Percentiles rank a stretch among this genome's conserved stretches.
Evolutionary conservation across 2,329 filamentous ascomycete genomes (phyloP).

Genomic region (Beauveria bassiana): DNA sequence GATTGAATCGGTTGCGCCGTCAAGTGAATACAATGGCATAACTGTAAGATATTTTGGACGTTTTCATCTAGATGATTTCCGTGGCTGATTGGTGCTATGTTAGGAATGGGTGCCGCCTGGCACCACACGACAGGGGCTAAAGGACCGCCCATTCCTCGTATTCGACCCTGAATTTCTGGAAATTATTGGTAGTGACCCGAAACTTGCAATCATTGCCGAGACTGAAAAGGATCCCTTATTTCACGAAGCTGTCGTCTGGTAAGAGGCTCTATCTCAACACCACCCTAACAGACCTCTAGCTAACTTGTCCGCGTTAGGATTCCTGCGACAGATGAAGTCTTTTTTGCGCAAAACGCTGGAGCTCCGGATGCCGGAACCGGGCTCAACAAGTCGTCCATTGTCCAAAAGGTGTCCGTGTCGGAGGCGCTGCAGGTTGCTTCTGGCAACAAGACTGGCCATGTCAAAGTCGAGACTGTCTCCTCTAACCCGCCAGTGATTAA

Average conservation of each 20-base stretch:
- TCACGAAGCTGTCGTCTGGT: slow-evolving; percentile 50
- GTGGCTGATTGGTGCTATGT: slow-evolving; percentile 14
- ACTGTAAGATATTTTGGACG: slow-evolving; percentile 17
- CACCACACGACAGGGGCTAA: slow-evolving; percentile 28
- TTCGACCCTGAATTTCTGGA: slow-evolving; percentile 44
- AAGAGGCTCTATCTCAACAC: slow-evolving; percentile 6
- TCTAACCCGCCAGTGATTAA: slow-evolving; percentile 38
- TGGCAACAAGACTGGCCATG: slow-evolving; percentile 29
- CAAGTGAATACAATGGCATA: slow-evolving; percentile 2
- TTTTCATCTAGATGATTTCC: not conserved
- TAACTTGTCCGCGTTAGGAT: not conserved
- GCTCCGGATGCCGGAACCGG: slow-evolving; percentile 38
- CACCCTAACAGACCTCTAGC: not conserved
- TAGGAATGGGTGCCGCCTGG: slow-evolving; percentile 31
- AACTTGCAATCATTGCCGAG: slow-evolving; percentile 40
- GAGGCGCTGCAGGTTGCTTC: slow-evolving; percentile 34
- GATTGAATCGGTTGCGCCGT: slow-evolving; percentile 15
- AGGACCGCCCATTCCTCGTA: slow-evolving; percentile 33
- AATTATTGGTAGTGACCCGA: slow-evolving; percentile 41
- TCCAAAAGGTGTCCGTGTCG: slow-evolving; percentile 40
- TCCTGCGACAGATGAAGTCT: slow-evolving; percentile 41
- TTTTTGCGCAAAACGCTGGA: slow-evolving; percentile 47
- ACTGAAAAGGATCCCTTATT: slow-evolving; percentile 39
- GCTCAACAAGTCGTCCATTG: slow-evolving; percentile 41
- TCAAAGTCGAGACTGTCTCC: slow-evolving; percentile 34